These are phyloP conservation scores for Saturnispora halmiae DNA, from an alignment of 805 yeast genomes.

Conservation along the genomic window DNA sequence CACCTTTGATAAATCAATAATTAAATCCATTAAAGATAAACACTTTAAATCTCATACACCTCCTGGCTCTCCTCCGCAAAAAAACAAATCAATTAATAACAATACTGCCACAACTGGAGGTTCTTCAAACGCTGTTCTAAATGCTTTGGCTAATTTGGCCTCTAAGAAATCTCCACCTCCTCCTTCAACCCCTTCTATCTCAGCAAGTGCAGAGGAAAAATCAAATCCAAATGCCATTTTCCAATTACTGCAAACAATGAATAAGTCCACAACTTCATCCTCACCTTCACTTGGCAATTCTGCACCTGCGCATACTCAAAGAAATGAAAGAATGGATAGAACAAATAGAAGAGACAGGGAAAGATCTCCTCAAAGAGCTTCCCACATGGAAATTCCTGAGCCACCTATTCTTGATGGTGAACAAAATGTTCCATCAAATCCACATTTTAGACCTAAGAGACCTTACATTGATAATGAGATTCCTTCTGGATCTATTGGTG, in stretches of 20 bases:
- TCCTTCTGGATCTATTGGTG: conserved; percentile 74
- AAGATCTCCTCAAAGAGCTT: conserved; percentile 37
- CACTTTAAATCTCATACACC: conserved; percentile 63
- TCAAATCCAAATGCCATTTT: conserved; percentile 37
- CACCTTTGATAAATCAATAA: conserved; percentile 54
- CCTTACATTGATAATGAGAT: conserved; percentile 61
- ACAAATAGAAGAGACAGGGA: conserved; percentile 41
- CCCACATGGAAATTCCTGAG: conserved; percentile 14
- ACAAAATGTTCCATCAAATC: conserved; percentile 57
- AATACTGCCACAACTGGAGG: no score
- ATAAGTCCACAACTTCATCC: conserved; percentile 20
- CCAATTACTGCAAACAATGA: conserved; percentile 47
- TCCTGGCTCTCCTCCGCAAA: conserved; percentile 53
- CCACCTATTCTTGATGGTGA: conserved; percentile 43
- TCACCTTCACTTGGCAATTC: no score
- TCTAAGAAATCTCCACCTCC: conserved; percentile 33
- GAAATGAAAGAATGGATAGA: conserved; percentile 19
- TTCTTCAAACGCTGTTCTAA: conserved; percentile 39
- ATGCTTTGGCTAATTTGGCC: conserved; percentile 60
- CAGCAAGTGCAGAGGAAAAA: conserved; percentile 12
- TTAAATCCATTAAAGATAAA: conserved; percentile 48
- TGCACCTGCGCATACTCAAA: conserved; percentile 15
- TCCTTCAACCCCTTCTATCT: conserved; percentile 15
- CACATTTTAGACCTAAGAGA: conserved; percentile 68
- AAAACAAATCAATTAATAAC: conserved; percentile 36